Base-by-base conservation (phyloP, 1,139 yeast genomes). In the Fermentozyma sake region DNA sequence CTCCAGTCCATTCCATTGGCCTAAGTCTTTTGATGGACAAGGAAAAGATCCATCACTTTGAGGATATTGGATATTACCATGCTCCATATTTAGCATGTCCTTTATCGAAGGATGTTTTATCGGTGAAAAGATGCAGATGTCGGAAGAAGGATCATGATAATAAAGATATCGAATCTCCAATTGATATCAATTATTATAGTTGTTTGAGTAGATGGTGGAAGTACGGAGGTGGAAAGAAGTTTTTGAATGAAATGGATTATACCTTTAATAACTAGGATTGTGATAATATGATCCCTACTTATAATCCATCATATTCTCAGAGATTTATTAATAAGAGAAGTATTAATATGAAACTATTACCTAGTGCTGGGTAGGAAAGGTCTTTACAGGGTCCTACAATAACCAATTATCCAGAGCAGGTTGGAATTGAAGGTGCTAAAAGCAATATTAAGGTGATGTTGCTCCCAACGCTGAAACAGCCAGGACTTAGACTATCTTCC, bases 391-490 rank as follows among this genome's bases (percentile, higher is more conserved):
- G n/a, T n/a, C n/a, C n/a, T n/a, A n/a, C n/a, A n/a, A n/a, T n/a
- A n/a, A n/a, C n/a, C n/a, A n/a, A n/a, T n/a, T n/a, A n/a, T n/a
- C n/a, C n/a, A n/a, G n/a, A n/a, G n/a, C n/a, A n/a, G n/a, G n/a
- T 86, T 39, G 96, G 97, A 14, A 68, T 83, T 41, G 98, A 91
- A 63, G 98, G 98, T 48, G 77, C 78, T 36, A 86, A 75, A 59
- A 54, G 66, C 50, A 79, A 81, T 52, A 85, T 91, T 46, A 69
- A 70, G 50, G 91, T 79, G 35, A 85, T 27, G 81, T 87, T 55
- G 97, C 97, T 25, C 98, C 98, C 34, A 96, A 89, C 55, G 97
- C 97, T 23, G 96, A 89, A 52, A 89, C 98, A 28, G 91, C 94
- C 38, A 91, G 91, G 98, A 91, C 97, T 18, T 73, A 76, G 52